Evolutionary conservation across 495 filamentous ascomycete genomes (phyloP).

Genomic region (Penicillium pancosmium): DNA sequence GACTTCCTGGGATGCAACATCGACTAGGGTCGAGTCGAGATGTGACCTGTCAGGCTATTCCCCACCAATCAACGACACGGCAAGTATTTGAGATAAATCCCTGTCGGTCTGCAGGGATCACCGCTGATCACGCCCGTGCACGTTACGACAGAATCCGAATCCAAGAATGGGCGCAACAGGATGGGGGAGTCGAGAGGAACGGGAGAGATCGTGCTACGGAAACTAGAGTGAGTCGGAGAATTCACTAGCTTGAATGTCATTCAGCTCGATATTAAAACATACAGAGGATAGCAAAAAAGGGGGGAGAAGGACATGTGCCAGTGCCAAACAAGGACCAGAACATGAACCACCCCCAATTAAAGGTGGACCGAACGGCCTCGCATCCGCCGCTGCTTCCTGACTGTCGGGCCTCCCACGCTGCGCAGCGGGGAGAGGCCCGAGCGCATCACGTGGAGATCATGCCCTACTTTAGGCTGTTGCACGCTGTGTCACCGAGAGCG

Average conservation of each 20-base stretch:
- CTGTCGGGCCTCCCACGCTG: conserved; percentile 42
- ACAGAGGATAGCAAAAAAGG: not conserved
- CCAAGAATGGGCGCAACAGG: not conserved
- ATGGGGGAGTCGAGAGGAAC: not conserved
- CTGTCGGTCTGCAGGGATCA: conserved; percentile 36
- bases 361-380: conserved; percentile 48
- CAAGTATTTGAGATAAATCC: conserved; percentile 49
- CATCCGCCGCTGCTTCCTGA: conserved; percentile 45
- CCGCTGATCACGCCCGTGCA: conserved; percentile 33
- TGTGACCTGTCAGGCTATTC: conserved; percentile 26
- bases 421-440: conserved; percentile 29
- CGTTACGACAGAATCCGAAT: conserved; percentile 7
- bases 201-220: not conserved
- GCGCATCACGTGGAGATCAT: conserved; percentile 16
- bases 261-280: not conserved
- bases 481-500: not conserved
- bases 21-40: conserved; percentile 25
- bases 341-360: conserved; percentile 6
- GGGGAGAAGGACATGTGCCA: not conserved
- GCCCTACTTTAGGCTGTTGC: conserved; percentile 1
- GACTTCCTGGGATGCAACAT: conserved; percentile 32
- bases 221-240: not conserved
- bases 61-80: conserved; percentile 37
- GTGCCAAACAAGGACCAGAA: not conserved
- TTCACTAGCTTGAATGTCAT: not conserved